Evolutionary conservation across 345 rosid species (phyloP).

Genomic region (Eucalyptus grandis): DNA sequence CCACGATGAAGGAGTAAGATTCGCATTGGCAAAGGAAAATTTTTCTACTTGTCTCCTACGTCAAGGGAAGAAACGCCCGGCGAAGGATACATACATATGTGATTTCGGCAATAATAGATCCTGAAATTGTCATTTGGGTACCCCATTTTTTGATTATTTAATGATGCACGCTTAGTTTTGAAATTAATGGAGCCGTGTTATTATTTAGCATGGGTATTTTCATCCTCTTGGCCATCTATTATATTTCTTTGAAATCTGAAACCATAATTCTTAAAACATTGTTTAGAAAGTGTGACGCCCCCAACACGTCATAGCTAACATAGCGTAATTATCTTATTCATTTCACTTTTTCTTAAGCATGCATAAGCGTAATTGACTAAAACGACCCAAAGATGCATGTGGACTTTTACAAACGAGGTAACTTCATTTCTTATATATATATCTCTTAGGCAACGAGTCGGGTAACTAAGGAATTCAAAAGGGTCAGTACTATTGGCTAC

Average conservation of each 20-base stretch:
- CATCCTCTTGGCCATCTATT: neutral
- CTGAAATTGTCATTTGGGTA: neutral
- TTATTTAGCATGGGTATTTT: neutral
- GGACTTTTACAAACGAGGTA: no score
- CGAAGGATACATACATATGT: neutral
- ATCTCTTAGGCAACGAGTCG: no score
- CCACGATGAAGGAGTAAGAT: neutral
- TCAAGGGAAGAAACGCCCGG: neutral
- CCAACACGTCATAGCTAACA: no score
- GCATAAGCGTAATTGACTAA: no score
- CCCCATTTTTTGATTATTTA: neutral
- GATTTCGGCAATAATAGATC: neutral
- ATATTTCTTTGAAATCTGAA: neutral
- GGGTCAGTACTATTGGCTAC: no score
- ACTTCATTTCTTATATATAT: no score
- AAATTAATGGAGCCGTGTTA: neutral
- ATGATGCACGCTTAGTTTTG: neutral
- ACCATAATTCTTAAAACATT: neutral
- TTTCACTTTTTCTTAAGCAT: no score
- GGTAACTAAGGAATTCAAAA: no score
- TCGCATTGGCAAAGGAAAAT: neutral
- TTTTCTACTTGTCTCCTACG: neutral
- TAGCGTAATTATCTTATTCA: no score
- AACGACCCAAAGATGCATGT: no score
- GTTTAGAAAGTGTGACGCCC: neutral